These are phyloP conservation scores for Hymenoscyphus infarciens DNA, from an alignment of 2,329 filamentous ascomycete species.

Conservation along the genomic window DNA sequence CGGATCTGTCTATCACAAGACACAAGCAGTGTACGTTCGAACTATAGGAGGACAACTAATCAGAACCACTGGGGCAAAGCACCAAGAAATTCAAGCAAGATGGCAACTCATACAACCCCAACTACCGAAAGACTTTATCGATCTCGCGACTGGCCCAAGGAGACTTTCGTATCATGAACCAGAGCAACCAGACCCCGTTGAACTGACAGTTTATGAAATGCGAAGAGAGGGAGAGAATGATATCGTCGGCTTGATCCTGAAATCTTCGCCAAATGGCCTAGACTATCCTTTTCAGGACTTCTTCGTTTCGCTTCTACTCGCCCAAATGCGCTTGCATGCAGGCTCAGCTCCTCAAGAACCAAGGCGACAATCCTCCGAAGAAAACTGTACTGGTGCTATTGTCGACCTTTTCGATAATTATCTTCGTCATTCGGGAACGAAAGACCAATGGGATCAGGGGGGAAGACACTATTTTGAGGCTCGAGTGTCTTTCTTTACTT, in stretches of 20 bases:
- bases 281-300: slow-evolving; percentile 8
- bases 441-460: slow-evolving; percentile 7
- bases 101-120: slow-evolving; percentile 6
- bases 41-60: slow-evolving; percentile 1
- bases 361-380: neutral
- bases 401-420: slow-evolving; percentile 8
- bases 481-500: slow-evolving; percentile 7
- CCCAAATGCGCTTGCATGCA: slow-evolving; percentile 8
- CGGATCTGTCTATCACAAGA: slow-evolving; percentile 7
- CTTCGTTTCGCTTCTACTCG: slow-evolving; percentile 6
- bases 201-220: slow-evolving; percentile 6
- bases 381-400: slow-evolving; percentile 1
- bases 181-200: neutral
- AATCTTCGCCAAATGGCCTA: neutral
- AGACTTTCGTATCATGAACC: neutral
- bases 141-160: neutral
- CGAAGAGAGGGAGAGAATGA: slow-evolving; percentile 1
- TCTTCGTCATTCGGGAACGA: slow-evolving; percentile 6
- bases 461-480: slow-evolving; percentile 8
- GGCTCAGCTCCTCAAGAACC: neutral
- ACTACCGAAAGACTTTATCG: neutral
- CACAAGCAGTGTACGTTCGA: slow-evolving; percentile 8
- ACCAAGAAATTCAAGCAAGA: slow-evolving; percentile 6
- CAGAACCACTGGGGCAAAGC: neutral
- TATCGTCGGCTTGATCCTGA: slow-evolving; percentile 6